Percentiles rank a stretch among this genome's conserved stretches.
Evolutionary conservation across 2,329 filamentous ascomycete species (phyloP).

Genomic region (Chalara sp.): DNA sequence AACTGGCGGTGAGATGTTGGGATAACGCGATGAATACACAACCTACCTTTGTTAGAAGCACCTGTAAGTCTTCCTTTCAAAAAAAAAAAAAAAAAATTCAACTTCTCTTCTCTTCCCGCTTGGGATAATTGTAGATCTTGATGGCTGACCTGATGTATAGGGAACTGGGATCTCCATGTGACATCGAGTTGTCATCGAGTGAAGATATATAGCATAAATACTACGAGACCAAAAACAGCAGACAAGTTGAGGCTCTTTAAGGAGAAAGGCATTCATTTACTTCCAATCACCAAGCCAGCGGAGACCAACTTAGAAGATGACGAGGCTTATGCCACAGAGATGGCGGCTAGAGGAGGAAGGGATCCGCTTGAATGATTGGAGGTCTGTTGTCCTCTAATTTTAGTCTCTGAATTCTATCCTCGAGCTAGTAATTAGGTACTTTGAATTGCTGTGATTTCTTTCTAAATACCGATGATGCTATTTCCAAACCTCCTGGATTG

Average conservation of each 20-base stretch:
- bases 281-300: conserved; percentile 9
- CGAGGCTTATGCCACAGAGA: background rate
- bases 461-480: too few relatives aligned
- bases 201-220: conserved; percentile 57
- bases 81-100: background rate
- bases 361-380: background rate
- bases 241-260: conserved; percentile 8
- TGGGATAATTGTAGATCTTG: background rate
- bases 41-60: conserved; percentile 44
- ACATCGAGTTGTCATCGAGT: conserved; percentile 56
- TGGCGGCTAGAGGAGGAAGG: background rate
- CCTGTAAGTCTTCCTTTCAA: conserved; percentile 30
- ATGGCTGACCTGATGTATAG: background rate
- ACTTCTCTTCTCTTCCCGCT: background rate
- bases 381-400: background rate
- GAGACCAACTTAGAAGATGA: background rate
- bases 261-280: conserved; percentile 7
- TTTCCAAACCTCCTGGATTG: too few relatives aligned
- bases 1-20: conserved; percentile 53
- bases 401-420: too few relatives aligned
- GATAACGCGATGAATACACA: conserved; percentile 57
- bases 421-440: too few relatives aligned
- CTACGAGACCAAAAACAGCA: conserved; percentile 24
- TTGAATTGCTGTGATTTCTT: too few relatives aligned
- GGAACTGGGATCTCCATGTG: conserved; percentile 60